Evolutionary conservation across 202 grass and related monocot genomes (phyloP).

Genomic region (Digitaria exilis): DNA sequence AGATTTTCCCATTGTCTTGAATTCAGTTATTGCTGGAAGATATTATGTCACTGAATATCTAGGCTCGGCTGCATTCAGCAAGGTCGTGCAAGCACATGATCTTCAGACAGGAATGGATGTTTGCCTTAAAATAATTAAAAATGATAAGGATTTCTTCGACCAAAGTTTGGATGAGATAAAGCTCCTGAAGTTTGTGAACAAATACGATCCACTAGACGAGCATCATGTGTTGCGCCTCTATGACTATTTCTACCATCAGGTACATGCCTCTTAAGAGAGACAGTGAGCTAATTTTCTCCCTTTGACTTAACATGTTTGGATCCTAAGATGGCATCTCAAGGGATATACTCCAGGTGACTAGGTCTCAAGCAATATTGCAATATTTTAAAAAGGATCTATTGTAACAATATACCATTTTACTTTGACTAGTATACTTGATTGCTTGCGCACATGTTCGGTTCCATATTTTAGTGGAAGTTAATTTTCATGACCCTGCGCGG

Average conservation of each 20-base stretch:
- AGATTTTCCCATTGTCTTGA: slow-evolving; percentile 85
- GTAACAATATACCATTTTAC: slow-evolving; percentile 27
- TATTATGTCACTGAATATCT: slow-evolving; percentile 95
- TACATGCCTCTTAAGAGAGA: slow-evolving; percentile 46
- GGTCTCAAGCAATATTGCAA: neutral
- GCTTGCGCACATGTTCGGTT: slow-evolving; percentile 15
- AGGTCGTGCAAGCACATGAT: slow-evolving; percentile 96
- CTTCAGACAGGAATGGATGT: slow-evolving; percentile 78
- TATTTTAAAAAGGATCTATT: slow-evolving; percentile 14
- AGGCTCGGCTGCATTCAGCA: slow-evolving; percentile 96
- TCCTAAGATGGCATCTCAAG: slow-evolving; percentile 38
- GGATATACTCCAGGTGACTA: slow-evolving; percentile 25
- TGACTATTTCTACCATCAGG: slow-evolving; percentile 98
- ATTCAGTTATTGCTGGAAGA: slow-evolving; percentile 89
- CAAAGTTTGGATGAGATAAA: slow-evolving; percentile 99
- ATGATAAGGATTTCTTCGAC: slow-evolving; percentile 99
- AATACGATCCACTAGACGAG: slow-evolving; percentile 86
- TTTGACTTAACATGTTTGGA: slow-evolving; percentile 29
- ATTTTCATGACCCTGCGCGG: slow-evolving; percentile 10
- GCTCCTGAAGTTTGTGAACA: slow-evolving; percentile 92
- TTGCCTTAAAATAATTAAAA: slow-evolving; percentile 99
- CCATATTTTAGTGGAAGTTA: slow-evolving; percentile 23
- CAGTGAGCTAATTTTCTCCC: slow-evolving; percentile 18
- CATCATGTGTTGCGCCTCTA: slow-evolving; percentile 88
- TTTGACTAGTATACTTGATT: slow-evolving; percentile 23